phyloP scores from a whole-genome alignment of 108 stramenopile genomes.

The Skeletonema costatum region DNA sequence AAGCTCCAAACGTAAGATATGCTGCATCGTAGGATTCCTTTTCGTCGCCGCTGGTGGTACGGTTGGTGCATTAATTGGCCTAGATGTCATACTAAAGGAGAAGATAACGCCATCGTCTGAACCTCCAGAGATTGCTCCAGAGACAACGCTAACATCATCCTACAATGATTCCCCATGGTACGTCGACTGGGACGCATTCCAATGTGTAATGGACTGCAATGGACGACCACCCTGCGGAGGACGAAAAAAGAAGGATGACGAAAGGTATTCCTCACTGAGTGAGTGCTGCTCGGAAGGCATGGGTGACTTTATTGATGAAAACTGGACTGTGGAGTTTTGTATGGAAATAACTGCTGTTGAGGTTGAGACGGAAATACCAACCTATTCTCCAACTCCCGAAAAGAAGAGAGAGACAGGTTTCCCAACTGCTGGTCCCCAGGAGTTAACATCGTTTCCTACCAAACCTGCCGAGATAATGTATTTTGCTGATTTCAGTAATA shows the following conservation, averaged over 20 bases:
- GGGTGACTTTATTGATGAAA: slow-evolving; percentile 19
- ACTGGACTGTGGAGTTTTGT: slow-evolving; percentile 25
- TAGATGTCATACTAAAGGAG: neutral
- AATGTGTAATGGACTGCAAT: neutral
- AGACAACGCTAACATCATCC: neutral
- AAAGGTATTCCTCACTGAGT: slow-evolving; percentile 10
- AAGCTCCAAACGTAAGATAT: neutral
- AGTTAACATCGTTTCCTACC: neutral
- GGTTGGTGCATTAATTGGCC: neutral
- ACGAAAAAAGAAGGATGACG: neutral
- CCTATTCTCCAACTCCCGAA: neutral
- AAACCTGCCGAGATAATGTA: neutral
- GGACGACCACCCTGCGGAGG: slow-evolving; percentile 14
- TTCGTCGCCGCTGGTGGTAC: neutral
- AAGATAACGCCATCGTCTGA: neutral
- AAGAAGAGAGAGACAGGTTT: neutral
- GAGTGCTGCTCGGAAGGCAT: slow-evolving; percentile 22
- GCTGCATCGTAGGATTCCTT: neutral
- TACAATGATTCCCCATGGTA: neutral
- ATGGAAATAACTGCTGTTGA: neutral
- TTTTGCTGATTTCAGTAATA: neutral
- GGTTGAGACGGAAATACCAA: neutral
- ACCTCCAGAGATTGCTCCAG: neutral
- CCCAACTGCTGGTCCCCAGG: neutral
- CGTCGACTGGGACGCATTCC: neutral